These are phyloP conservation scores for Talaromyces borbonicus DNA, from an alignment of 495 filamentous ascomycete species.

Conservation along the genomic window DNA sequence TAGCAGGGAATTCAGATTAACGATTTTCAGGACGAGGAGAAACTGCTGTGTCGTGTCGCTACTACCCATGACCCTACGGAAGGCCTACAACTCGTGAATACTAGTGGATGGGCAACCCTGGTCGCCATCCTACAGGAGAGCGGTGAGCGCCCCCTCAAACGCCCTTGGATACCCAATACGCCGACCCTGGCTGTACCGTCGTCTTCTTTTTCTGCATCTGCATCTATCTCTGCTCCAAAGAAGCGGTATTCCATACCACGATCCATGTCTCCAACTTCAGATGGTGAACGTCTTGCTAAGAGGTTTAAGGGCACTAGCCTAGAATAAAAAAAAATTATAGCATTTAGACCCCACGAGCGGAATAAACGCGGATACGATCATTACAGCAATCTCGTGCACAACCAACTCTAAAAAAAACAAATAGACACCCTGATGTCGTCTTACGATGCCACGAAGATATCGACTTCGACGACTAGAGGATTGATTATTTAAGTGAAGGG, in stretches of 20 bases:
- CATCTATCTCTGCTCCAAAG: slow-evolving; percentile 21
- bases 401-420: too few relatives aligned
- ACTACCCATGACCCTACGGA: slow-evolving; percentile 66
- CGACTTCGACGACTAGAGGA: too few relatives aligned
- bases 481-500: too few relatives aligned
- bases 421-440: background rate
- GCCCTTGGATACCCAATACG: slow-evolving; percentile 45
- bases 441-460: too few relatives aligned
- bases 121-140: slow-evolving; percentile 86
- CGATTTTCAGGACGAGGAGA: slow-evolving; percentile 69
- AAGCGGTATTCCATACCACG: slow-evolving; percentile 22
- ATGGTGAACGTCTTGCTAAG: slow-evolving; percentile 86
- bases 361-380: background rate
- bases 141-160: slow-evolving; percentile 91
- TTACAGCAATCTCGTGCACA: too few relatives aligned
- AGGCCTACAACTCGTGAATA: slow-evolving; percentile 70
- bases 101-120: slow-evolving; percentile 85
- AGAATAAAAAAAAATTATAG: slow-evolving; percentile 39
- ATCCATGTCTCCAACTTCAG: slow-evolving; percentile 35
- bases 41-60: slow-evolving; percentile 75
- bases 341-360: background rate
- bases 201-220: background rate
- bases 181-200: slow-evolving; percentile 14
- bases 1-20: slow-evolving; percentile 6
- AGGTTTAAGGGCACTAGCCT: slow-evolving; percentile 96